Evolutionary conservation across 2,329 filamentous ascomycete species (phyloP).

Genomic region (Cyclaneusma minus): DNA sequence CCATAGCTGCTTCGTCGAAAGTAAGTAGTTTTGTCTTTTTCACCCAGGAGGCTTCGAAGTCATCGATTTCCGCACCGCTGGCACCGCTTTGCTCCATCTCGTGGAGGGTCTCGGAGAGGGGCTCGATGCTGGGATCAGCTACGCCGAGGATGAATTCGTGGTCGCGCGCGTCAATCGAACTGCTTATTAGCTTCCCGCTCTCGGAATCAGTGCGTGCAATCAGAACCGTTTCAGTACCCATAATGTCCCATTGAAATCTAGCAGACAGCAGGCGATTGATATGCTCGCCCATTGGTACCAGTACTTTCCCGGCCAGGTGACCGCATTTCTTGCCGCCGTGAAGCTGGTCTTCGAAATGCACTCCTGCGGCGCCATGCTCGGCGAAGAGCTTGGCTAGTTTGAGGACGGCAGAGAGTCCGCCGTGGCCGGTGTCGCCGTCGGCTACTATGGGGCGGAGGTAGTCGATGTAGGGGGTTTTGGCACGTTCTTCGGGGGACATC

Average conservation of each 20-base stretch:
- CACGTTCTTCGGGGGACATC: constrained; percentile 57
- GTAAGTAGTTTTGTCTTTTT: constrained; percentile 72
- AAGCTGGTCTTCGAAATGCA: constrained; percentile 96
- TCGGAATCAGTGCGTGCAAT: constrained; percentile 94
- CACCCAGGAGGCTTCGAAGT: constrained; percentile 77
- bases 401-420: constrained; percentile 79
- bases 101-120: constrained; percentile 78
- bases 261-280: constrained; percentile 88
- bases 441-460: constrained; percentile 92
- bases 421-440: constrained; percentile 92
- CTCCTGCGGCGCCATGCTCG: constrained; percentile 87
- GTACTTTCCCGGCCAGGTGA: constrained; percentile 87
- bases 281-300: constrained; percentile 88
- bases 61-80: constrained; percentile 64
- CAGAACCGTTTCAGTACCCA: constrained; percentile 89
- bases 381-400: constrained; percentile 97
- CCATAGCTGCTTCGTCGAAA: constrained; percentile 78
- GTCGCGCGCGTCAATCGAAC: constrained; percentile 82
- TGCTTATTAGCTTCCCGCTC: constrained; percentile 79
- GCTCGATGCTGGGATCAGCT: constrained; percentile 55
- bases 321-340: constrained; percentile 98
- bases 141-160: constrained; percentile 94
- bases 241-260: constrained; percentile 95
- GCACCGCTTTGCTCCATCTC: constrained; percentile 76
- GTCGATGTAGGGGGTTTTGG: constrained; percentile 68